Conservation (phyloP, 2,329 filamentous ascomycete species). For the Pseudogymnoascus sp. region DNA sequence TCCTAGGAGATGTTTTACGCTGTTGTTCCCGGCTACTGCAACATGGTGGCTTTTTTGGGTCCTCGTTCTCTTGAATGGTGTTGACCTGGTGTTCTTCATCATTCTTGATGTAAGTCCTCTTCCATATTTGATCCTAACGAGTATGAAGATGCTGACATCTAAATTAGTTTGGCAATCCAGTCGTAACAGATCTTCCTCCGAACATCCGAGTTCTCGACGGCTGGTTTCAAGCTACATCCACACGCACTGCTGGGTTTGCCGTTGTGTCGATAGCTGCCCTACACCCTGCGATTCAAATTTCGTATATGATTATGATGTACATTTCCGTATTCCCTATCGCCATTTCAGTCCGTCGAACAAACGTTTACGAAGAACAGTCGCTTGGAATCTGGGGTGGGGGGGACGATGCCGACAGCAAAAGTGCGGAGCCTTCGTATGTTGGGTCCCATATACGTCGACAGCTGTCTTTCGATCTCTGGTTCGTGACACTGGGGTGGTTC, state of each 20-base stretch:
- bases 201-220: conserved; percentile 77
- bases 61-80: conserved; percentile 67
- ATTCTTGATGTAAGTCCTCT: conserved; percentile 68
- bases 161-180: conserved; percentile 37
- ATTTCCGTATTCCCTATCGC: conserved; percentile 96
- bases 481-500: conserved; percentile 88
- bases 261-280: conserved; percentile 70
- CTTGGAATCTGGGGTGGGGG: conserved; percentile 63
- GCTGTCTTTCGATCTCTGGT: conserved; percentile 96
- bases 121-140: background rate
- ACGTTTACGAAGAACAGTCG: conserved; percentile 90
- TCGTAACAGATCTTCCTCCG: conserved; percentile 60
- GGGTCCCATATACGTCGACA: conserved; percentile 87
- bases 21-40: conserved; percentile 80
- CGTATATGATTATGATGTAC: conserved; percentile 99
- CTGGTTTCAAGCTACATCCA: conserved; percentile 83
- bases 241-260: conserved; percentile 83
- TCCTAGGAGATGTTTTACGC: conserved; percentile 85
- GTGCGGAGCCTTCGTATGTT: conserved; percentile 67
- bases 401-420: conserved; percentile 43
- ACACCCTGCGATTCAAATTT: conserved; percentile 86
- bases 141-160: background rate
- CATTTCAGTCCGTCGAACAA: conserved; percentile 87
- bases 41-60: conserved; percentile 94
- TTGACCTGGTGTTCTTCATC: conserved; percentile 84